Evolutionary conservation across 768 basidiomycete genomes (phyloP).

Genomic region (Lactarius tabidus): DNA sequence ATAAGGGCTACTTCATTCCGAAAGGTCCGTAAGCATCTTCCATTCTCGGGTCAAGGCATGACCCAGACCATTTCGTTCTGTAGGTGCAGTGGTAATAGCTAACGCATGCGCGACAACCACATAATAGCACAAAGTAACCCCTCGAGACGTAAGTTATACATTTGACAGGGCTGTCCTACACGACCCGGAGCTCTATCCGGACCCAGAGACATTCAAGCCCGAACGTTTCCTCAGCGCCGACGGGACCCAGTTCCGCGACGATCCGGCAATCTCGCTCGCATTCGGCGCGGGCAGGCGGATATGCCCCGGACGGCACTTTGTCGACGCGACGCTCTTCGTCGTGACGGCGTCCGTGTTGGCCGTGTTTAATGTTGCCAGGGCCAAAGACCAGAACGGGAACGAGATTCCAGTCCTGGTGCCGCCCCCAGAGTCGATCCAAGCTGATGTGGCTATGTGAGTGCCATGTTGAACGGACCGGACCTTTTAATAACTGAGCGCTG

Average conservation of each 20-base stretch:
- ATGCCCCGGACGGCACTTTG: conserved; percentile 27
- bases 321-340: conserved; percentile 22
- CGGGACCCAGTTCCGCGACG: not conserved
- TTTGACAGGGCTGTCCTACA: conserved; percentile 19
- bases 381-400: not conserved
- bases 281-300: conserved; percentile 20
- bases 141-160: too few relatives aligned
- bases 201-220: conserved; percentile 31
- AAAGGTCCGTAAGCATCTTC: conserved; percentile 24
- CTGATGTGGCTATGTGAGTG: not conserved
- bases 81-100: conserved; percentile 14
- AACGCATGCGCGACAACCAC: conserved; percentile 26
- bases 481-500: too few relatives aligned
- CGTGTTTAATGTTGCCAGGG: conserved; percentile 4
- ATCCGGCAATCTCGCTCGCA: not conserved
- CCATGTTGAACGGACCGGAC: too few relatives aligned
- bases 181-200: conserved; percentile 28
- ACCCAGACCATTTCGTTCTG: not conserved
- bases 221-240: conserved; percentile 28
- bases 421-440: not conserved
- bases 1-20: conserved; percentile 30
- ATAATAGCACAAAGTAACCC: too few relatives aligned
- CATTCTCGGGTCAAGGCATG: too few relatives aligned
- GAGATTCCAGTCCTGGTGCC: not conserved
- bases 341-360: conserved; percentile 17